Evolutionary conservation across 805 yeast genomes (phyloP), one percentile per base, ranked within the genome.

Genomic region (Debaryomyces castellii): DNA sequence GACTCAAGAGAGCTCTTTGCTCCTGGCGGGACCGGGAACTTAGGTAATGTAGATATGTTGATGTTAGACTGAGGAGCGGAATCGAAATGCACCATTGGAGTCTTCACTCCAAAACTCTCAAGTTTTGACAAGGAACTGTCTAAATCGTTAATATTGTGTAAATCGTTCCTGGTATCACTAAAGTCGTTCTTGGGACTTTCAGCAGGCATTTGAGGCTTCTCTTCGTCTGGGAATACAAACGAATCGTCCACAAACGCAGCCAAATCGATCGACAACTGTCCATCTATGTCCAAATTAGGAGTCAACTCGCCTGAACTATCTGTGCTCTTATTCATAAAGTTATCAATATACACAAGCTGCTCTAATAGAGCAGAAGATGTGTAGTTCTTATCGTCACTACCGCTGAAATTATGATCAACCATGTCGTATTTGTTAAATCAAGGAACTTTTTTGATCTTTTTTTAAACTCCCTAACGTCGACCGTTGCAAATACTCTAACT

Each of bases 241-340:
- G 88, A 77, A 48, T 85, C 91, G 55, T 86, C 91, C 0, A 91
- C 92, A 74, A 87, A 87, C 1, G 90, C 91, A 14, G 89, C 87
- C 51, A 87, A 73, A 57, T 87, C 94, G 14, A 73, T 58, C 23
- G 71, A 65, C 9, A 73, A 58, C 51, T 69, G 75, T 7, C 71
- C 72, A 47, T 70, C 74, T 18, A 64, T 58, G 45, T 67, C 74
- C 55, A 57, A 53, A 62, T 66, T 70, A 41, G 71, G 76, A 45
- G 67, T 69, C 69, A 58, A 64, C 52, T 55, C 65, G 23, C 59
- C 59, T 20, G 51, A 40, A 27, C 49, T 45, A 21, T 57, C 53
- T 4, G 46, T 41, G 39, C 50, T 45, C 17, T 76, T 79, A 5
- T 82, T 81, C 72, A 87, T 78, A 57, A 86, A 85, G 50, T 84